phyloP scores from a whole-genome alignment of 129 eudicot genomes.

The Erigeron canadensis region DNA sequence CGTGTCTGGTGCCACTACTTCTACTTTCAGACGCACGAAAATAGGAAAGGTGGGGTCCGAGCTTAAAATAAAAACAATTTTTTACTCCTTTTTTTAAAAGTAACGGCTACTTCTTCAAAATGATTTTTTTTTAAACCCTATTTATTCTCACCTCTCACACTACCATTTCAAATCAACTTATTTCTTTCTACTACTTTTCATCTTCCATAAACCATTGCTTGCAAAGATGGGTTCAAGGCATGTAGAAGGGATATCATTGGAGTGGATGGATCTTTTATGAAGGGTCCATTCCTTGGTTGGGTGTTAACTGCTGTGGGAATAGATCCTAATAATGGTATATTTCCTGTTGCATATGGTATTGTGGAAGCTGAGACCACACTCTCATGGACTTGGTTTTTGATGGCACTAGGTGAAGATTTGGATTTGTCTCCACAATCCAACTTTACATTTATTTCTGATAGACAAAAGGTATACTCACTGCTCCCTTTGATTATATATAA shows the following conservation, averaged over 20 bases:
- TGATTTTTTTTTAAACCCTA: too few species aligned
- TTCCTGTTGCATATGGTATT: not conserved
- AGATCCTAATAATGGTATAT: not conserved
- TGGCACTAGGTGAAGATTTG: not conserved
- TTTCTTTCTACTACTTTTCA: too few species aligned
- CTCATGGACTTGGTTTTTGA: not conserved
- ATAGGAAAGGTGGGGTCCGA: too few species aligned
- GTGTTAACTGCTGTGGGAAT: not conserved
- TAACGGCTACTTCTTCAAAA: too few species aligned
- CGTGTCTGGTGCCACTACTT: too few species aligned
- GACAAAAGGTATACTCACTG: not conserved
- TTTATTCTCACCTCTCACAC: too few species aligned
- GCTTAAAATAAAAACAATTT: too few species aligned
- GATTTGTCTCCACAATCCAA: not conserved
- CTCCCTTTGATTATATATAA: too few species aligned
- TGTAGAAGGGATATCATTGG: not conserved
- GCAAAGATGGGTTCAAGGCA: not conserved
- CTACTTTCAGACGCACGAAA: too few species aligned
- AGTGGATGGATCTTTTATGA: not conserved
- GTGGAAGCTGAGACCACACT: not conserved
- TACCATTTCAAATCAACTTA: too few species aligned
- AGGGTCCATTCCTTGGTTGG: not conserved
- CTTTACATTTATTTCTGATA: not conserved
- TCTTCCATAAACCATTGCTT: too few species aligned
- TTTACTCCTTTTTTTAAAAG: too few species aligned